Conservation (phyloP, 2,329 filamentous ascomycete species). For the Eutypella sp. region DNA sequence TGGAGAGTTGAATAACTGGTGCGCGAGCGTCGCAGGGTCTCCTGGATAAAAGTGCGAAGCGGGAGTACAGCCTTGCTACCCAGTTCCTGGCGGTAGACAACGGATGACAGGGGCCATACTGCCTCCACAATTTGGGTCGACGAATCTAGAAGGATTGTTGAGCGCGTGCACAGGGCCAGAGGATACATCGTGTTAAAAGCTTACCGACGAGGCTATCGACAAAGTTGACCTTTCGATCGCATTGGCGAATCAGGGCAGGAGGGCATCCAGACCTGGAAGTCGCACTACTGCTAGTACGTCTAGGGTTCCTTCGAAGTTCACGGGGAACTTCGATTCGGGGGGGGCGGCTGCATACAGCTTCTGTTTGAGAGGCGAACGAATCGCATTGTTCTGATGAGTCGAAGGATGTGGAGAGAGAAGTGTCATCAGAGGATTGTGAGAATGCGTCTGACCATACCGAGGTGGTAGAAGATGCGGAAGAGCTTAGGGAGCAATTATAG, state of each 20-base stretch:
- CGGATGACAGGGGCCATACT: constrained; percentile 90
- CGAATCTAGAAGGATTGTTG: constrained; percentile 62
- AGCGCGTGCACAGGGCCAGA: constrained; percentile 20
- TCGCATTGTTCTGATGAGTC: constrained; percentile 46
- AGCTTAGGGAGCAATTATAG: constrained; percentile 67
- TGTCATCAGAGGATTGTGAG: constrained; percentile 65
- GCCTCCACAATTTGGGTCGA: constrained; percentile 95
- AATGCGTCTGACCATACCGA: constrained; percentile 74
- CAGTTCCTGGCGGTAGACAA: constrained; percentile 67
- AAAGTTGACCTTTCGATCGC: constrained; percentile 88
- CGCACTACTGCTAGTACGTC: constrained; percentile 50
- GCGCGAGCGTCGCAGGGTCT: constrained; percentile 88
- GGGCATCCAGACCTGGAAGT: constrained; percentile 57
- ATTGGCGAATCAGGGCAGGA: constrained; percentile 76
- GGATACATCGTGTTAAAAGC: constrained; percentile 40
- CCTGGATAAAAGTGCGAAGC: constrained; percentile 92
- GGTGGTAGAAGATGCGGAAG: constrained; percentile 68
- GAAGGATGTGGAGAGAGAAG: constrained; percentile 58
- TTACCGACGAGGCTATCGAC: constrained; percentile 98
- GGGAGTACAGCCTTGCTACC: constrained; percentile 76
- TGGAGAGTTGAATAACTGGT: constrained; percentile 97
- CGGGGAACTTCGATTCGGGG: constrained; percentile 44
- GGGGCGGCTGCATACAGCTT: constrained; percentile 25
- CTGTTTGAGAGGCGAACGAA: constrained; percentile 32
- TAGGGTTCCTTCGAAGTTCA: constrained; percentile 61